These are phyloP conservation scores for Pueraria montana DNA, from an alignment of 306 rosid genomes.

Conservation along the genomic window DNA sequence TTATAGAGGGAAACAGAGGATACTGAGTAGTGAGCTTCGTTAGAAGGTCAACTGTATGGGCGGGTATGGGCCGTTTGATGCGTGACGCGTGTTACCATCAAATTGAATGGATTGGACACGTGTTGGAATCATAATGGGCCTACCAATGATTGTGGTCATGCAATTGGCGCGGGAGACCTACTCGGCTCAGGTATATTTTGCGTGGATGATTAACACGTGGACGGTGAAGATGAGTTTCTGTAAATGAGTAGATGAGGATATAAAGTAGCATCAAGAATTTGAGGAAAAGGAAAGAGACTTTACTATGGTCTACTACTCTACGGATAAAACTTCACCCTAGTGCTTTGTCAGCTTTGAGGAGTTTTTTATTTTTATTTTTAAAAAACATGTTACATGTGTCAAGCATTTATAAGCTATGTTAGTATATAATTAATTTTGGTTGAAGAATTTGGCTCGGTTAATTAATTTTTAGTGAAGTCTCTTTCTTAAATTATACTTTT, in stretches of 20 bases:
- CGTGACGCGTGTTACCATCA: not conserved
- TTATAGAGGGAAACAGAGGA: not conserved
- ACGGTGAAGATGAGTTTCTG: not conserved
- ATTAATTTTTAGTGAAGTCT: too few relatives aligned
- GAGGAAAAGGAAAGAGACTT: not conserved
- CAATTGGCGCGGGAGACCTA: conserved; percentile 28
- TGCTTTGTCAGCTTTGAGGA: too few relatives aligned
- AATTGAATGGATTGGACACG: conserved; percentile 32
- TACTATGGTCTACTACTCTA: not conserved
- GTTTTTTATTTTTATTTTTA: too few relatives aligned
- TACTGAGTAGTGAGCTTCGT: not conserved
- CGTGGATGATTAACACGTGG: conserved; percentile 44
- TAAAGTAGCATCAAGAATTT: not conserved
- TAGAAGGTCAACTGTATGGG: conserved; percentile 7
- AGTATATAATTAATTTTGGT: too few relatives aligned
- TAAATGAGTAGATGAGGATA: not conserved
- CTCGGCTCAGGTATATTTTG: conserved; percentile 6
- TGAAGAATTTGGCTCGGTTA: too few relatives aligned
- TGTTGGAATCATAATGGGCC: not conserved
- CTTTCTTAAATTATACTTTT: too few relatives aligned
- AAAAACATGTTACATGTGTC: too few relatives aligned
- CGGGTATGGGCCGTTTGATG: not conserved
- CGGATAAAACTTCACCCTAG: not conserved
- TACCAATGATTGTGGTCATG: conserved; percentile 35
- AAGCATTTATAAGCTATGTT: too few relatives aligned